Evolutionary conservation across 352 stramenopile species (phyloP), one percentile per base, ranked within the genome.

Genomic region (Phytophthora palmivora): DNA sequence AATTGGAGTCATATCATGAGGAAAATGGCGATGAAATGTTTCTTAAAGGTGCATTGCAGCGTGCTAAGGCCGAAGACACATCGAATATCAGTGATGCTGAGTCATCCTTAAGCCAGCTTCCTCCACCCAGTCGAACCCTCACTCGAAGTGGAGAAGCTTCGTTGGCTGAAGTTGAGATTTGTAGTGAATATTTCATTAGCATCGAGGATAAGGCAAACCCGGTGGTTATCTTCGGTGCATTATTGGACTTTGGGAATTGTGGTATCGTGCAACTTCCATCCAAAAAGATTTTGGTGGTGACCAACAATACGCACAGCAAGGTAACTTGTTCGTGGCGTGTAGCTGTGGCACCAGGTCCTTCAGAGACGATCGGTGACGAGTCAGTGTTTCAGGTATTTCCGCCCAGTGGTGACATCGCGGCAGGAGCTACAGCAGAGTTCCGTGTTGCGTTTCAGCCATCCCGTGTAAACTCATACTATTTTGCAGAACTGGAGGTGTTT

Each of bases 241-340:
- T 80, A 8, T 39, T 97, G 6, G 87, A 97, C 59, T 97, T 97
- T 76, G 88, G 87, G 15, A 89, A 67, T 49, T 85, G 75, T 38
- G 52, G 72, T 18, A 72, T 91, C 38, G 68, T 84, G 11, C 76
- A 91, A 59, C 71, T 78, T 5, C 73, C 78, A 7, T 76, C 70
- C 12, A 93, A 89, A 57, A 92, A 95, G 53, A 56, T 79, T 16
- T 65, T 97, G 18, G 63, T 80, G 22, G 82, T 97, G 55, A 88
- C 72, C 30, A 97, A 97, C 67, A 86, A 92, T 46, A 96, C 88
- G 6, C 80, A 93, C 42, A 88, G 80, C 48, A 97, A 97, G 56
- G 83, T 97, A 11, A 92, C 80, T 8, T 92, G 84, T 58, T 64
- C 60, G 14, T 95, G 87, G 87, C 79, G 76, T 28, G 82, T 92